Percentiles rank a stretch among this genome's conserved stretches.
Conservation (phyloP, 306 rosid species). For the Quercus aquifolioides region DNA sequence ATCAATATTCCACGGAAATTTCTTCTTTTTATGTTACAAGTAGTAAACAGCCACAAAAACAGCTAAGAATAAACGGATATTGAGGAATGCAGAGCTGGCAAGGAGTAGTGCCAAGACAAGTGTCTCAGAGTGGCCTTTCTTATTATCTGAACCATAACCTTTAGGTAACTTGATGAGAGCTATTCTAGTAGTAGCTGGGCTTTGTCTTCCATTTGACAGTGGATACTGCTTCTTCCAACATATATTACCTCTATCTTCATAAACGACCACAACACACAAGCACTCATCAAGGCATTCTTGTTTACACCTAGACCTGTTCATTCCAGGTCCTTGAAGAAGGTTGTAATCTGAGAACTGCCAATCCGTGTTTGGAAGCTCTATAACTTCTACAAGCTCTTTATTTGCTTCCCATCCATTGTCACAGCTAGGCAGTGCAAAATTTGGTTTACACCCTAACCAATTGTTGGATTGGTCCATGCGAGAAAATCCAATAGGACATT, state of each 20-base stretch:
- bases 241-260: fast-evolving
- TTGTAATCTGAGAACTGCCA: slow-evolving; percentile 25
- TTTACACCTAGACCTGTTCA: not conserved
- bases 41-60: not conserved
- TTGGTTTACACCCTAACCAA: too few relatives aligned
- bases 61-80: not conserved
- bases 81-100: slow-evolving; percentile 29
- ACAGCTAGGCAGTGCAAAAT: too few relatives aligned
- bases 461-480: too few relatives aligned
- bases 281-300: slow-evolving; percentile 19
- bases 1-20: too few relatives aligned
- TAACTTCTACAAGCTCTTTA: not conserved
- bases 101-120: slow-evolving; percentile 18
- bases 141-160: not conserved
- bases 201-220: slow-evolving; percentile 20
- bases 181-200: not conserved
- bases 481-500: too few relatives aligned
- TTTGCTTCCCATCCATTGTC: too few relatives aligned
- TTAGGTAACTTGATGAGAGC: not conserved
- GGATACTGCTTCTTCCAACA: slow-evolving; percentile 30
- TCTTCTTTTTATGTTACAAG: not conserved
- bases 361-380: not conserved
- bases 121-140: not conserved
- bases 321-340: not conserved
- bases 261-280: not conserved